A percentile compares a stretch with the other conserved stretches of the same genome.
phyloP scores from a whole-genome alignment of 208 protist species.

The Crithidia acanthocephali region DNA sequence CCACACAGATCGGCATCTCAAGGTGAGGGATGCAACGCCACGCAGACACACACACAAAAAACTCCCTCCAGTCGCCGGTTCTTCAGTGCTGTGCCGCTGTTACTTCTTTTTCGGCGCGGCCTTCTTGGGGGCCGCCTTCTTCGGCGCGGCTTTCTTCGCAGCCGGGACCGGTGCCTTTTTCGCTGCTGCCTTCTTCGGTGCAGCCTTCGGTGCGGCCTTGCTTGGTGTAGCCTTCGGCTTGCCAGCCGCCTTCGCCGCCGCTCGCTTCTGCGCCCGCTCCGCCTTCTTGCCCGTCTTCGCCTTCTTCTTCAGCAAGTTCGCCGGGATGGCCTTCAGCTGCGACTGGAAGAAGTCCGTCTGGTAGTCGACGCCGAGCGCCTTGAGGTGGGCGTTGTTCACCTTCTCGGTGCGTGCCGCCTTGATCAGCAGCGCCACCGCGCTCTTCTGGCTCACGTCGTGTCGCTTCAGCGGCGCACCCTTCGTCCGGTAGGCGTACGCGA shows the following conservation, averaged over 20 bases:
- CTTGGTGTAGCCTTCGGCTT: background rate
- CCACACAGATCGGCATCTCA: background rate
- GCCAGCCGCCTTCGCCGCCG: background rate
- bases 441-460: constrained; percentile 69
- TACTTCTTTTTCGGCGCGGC: constrained; percentile 1
- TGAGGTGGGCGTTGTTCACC: constrained; percentile 76
- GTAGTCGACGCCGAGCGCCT: constrained; percentile 77
- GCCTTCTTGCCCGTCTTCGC: constrained; percentile 3
- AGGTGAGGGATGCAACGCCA: background rate
- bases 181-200: constrained; percentile 7
- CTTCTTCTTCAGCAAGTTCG: constrained; percentile 21
- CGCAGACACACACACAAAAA: constrained; percentile 1
- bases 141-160: background rate
- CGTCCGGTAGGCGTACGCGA: constrained; percentile 76
- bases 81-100: background rate
- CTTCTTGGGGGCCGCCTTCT: constrained; percentile 2
- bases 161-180: constrained; percentile 3
- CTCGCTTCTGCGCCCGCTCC: background rate
- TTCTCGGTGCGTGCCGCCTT: constrained; percentile 72
- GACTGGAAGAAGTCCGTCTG: constrained; percentile 52
- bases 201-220: background rate
- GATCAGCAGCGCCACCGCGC: constrained; percentile 60
- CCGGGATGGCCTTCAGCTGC: constrained; percentile 61
- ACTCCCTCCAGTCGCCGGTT: background rate
- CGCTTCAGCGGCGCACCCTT: constrained; percentile 61